phyloP scores from a whole-genome alignment of 352 stramenopile genomes.

The Phytopythium sindhum region DNA sequence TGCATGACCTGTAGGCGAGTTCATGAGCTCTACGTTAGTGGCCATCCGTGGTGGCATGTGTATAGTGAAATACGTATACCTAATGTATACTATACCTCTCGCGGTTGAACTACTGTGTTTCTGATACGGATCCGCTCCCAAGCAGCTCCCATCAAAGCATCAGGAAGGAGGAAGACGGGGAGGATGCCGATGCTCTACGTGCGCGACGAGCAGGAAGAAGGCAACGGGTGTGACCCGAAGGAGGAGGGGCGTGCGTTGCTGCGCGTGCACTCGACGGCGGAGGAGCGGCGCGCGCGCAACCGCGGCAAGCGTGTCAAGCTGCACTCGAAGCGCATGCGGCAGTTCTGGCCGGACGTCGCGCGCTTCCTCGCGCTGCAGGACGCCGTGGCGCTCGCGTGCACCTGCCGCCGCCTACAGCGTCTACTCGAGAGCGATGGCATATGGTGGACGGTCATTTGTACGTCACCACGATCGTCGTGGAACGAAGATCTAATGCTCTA shows the following conservation, averaged over 20 bases:
- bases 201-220: background rate
- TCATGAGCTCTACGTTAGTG: too few species aligned
- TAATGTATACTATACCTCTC: background rate
- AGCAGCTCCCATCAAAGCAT: background rate
- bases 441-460: constrained; percentile 19
- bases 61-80: background rate
- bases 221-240: constrained; percentile 6
- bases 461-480: background rate
- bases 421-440: constrained; percentile 38
- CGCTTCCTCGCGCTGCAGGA: constrained; percentile 33
- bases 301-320: constrained; percentile 50
- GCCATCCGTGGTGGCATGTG: background rate
- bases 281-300: constrained; percentile 39
- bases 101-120: background rate
- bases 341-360: constrained; percentile 36
- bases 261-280: constrained; percentile 18
- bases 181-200: background rate
- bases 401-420: constrained; percentile 34
- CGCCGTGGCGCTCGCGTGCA: constrained; percentile 29
- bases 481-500: background rate
- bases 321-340: constrained; percentile 50
- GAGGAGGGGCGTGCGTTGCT: constrained; percentile 18
- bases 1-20: too few species aligned
- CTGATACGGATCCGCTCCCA: background rate
- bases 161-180: background rate